These are phyloP conservation scores for Exophiala mesophila DNA, from an alignment of 2,329 filamentous ascomycete species.

Conservation along the genomic window DNA sequence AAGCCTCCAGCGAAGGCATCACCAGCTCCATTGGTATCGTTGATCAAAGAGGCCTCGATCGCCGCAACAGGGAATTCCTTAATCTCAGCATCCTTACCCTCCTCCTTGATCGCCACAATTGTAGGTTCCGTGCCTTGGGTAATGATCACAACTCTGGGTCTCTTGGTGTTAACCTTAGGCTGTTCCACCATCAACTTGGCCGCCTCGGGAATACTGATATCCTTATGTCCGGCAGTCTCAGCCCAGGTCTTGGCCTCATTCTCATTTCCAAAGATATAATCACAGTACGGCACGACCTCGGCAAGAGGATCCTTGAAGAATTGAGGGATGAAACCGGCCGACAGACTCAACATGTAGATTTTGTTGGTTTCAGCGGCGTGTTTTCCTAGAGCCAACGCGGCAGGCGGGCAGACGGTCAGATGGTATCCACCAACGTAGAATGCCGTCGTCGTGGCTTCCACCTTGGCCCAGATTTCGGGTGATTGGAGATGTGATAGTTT, in stretches of 20 bases:
- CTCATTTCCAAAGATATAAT: conserved; percentile 97
- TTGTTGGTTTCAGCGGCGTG: conserved; percentile 89
- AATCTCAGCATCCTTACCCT: conserved; percentile 59
- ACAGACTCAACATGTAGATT: conserved; percentile 82
- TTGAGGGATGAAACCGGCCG: conserved; percentile 90
- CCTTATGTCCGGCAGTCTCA: conserved; percentile 71
- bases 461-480: conserved; percentile 85
- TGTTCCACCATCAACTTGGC: conserved; percentile 79
- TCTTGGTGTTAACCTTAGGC: conserved; percentile 71
- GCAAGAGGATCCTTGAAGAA: conserved; percentile 98
- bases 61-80: conserved; percentile 76
- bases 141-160: conserved; percentile 80
- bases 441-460: conserved; percentile 79
- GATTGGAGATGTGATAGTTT: conserved; percentile 88
- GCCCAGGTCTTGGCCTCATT: conserved; percentile 86
- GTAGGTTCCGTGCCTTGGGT: conserved; percentile 94
- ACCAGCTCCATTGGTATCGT: conserved; percentile 94
- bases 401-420: conserved; percentile 89
- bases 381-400: conserved; percentile 82
- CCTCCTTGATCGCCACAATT: conserved; percentile 69
- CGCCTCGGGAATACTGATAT: conserved; percentile 57
- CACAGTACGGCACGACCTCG: conserved; percentile 83
- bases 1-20: conserved; percentile 97
- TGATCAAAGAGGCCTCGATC: conserved; percentile 73
- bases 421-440: conserved; percentile 97